Conservation (phyloP, 331 rosid species). For the Quercus tomentella region DNA sequence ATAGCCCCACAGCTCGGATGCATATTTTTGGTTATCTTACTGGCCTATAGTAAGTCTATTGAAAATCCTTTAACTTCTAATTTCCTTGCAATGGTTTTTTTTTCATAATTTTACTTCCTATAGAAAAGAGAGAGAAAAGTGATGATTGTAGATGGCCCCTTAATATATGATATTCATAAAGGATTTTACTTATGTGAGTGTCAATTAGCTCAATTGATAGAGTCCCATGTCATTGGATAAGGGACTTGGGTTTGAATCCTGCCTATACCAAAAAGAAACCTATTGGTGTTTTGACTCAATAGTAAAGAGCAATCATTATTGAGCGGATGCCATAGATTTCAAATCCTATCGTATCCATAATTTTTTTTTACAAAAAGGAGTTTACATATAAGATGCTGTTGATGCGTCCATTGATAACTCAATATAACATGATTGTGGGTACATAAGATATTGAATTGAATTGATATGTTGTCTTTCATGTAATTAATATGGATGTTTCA, state of each 20-base stretch:
- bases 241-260: too few relatives aligned
- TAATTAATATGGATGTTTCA: background rate
- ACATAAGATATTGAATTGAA: background rate
- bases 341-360: too few relatives aligned
- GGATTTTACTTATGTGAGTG: too few relatives aligned
- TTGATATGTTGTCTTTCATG: background rate
- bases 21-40: slow-evolving; percentile 77
- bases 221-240: too few relatives aligned
- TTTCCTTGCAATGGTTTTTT: slow-evolving; percentile 14
- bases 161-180: background rate
- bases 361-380: too few relatives aligned
- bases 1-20: slow-evolving; percentile 86
- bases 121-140: too few relatives aligned
- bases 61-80: background rate
- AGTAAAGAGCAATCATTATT: too few relatives aligned
- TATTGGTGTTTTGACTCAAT: too few relatives aligned
- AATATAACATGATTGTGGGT: background rate
- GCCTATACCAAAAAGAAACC: too few relatives aligned
- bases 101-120: background rate
- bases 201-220: too few relatives aligned
- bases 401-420: background rate
- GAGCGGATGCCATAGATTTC: too few relatives aligned
- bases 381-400: background rate
- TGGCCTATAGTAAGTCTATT: slow-evolving; percentile 73
- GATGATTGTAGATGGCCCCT: background rate